phyloP scores from a whole-genome alignment of 192 early-diverging fungal genomes.

The Coemansia sp. region DNA sequence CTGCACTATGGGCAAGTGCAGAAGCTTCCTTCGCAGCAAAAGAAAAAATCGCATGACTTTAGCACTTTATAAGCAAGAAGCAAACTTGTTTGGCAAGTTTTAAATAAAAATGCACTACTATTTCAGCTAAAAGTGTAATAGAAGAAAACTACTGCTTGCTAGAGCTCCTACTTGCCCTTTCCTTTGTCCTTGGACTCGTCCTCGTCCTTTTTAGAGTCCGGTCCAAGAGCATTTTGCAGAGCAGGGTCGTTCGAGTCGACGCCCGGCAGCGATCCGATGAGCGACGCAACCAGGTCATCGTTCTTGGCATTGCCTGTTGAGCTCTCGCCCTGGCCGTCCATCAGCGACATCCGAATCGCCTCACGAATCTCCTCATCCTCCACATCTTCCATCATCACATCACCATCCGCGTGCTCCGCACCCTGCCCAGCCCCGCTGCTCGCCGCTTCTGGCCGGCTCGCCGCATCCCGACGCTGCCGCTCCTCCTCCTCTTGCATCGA shows the following conservation, averaged over 20 bases:
- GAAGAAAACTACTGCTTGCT: not conserved
- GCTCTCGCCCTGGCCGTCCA: slow-evolving; percentile 31
- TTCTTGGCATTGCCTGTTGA: slow-evolving; percentile 44
- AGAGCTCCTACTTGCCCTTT: not conserved
- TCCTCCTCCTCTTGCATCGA: slow-evolving; percentile 95
- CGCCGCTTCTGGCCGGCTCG: slow-evolving; percentile 12
- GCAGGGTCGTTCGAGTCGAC: slow-evolving; percentile 85
- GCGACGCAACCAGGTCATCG: slow-evolving; percentile 67
- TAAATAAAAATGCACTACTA: slow-evolving; percentile 4
- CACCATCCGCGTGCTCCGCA: slow-evolving; percentile 24
- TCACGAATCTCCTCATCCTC: slow-evolving; percentile 52
- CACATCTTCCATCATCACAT: slow-evolving; percentile 39
- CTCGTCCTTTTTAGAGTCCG: slow-evolving; percentile 52
- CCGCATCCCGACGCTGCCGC: slow-evolving; percentile 63
- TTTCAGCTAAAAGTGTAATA: not conserved
- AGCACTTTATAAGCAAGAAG: not conserved
- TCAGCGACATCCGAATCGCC: slow-evolving; percentile 54
- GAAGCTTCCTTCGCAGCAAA: too few relatives aligned
- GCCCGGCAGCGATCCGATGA: slow-evolving; percentile 81
- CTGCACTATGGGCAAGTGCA: too few relatives aligned
- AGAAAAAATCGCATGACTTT: too few relatives aligned
- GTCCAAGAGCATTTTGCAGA: slow-evolving; percentile 64
- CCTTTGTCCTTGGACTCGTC: slow-evolving; percentile 30
- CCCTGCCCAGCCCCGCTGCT: not conserved
- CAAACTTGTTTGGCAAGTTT: not conserved